phyloP scores from a whole-genome alignment of 495 filamentous ascomycete species.

The Neurospora cerealis region DNA sequence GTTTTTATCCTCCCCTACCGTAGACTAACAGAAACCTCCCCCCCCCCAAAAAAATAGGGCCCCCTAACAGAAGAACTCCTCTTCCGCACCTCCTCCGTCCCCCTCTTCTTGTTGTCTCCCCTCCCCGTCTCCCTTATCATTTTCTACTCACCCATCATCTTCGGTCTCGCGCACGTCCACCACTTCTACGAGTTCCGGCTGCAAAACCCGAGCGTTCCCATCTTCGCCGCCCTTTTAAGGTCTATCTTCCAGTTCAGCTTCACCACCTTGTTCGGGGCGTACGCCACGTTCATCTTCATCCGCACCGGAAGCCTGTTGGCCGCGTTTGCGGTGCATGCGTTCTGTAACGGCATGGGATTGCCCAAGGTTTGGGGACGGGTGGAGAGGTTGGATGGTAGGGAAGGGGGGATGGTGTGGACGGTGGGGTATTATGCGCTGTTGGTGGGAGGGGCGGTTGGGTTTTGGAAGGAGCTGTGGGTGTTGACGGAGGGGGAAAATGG shows the following conservation, averaged over 20 bases:
- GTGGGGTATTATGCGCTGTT: slow-evolving; percentile 69
- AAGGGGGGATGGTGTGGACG: slow-evolving; percentile 48
- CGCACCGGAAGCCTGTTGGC: slow-evolving; percentile 72
- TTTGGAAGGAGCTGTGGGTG: slow-evolving; percentile 58
- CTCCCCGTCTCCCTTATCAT: slow-evolving; percentile 49
- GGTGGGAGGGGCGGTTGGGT: slow-evolving; percentile 58
- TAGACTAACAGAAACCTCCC: background rate
- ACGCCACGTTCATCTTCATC: slow-evolving; percentile 79
- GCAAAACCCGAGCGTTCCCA: slow-evolving; percentile 60
- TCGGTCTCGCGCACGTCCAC: slow-evolving; percentile 90
- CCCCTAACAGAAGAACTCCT: slow-evolving; percentile 88
- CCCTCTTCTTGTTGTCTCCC: slow-evolving; percentile 70
- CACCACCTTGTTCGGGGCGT: slow-evolving; percentile 89
- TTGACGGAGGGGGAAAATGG: slow-evolving; percentile 55
- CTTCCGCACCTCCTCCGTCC: slow-evolving; percentile 77
- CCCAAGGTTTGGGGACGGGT: slow-evolving; percentile 81
- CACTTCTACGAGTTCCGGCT: slow-evolving; percentile 93
- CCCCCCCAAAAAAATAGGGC: slow-evolving; percentile 39
- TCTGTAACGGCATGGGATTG: slow-evolving; percentile 88
- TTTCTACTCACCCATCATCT: slow-evolving; percentile 77
- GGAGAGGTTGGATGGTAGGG: slow-evolving; percentile 22
- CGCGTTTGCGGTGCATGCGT: slow-evolving; percentile 66
- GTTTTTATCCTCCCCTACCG: background rate
- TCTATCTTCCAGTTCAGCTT: slow-evolving; percentile 82
- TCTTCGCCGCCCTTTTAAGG: slow-evolving; percentile 49